A percentile compares a stretch with the other conserved stretches of the same genome.
Conservation (phyloP, 2,329 filamentous ascomycete species). For the Sclerotinia minor region DNA sequence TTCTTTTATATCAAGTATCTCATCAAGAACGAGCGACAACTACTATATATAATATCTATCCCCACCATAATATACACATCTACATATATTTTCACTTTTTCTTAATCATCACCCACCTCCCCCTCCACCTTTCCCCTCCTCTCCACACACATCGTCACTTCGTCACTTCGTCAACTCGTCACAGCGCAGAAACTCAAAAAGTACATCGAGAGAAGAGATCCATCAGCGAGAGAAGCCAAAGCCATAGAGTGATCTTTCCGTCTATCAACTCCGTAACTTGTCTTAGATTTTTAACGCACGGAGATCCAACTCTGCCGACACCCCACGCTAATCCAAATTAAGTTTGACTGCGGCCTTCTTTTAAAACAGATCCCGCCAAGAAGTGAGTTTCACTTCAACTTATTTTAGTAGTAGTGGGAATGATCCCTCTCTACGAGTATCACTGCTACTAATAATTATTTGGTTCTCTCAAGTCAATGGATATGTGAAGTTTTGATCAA, state of each 20-base stretch:
- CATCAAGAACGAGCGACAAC: not conserved
- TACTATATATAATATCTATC: not conserved
- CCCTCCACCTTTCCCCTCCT: not conserved
- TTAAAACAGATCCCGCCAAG: constrained; percentile 14
- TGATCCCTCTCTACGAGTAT: not conserved
- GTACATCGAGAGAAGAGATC: not conserved
- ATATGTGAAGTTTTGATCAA: constrained; percentile 11
- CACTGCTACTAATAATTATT: not conserved
- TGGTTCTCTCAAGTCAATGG: not conserved
- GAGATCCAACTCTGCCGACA: constrained; percentile 7
- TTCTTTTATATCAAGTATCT: not conserved
- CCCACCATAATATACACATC: not conserved
- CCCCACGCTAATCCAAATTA: not conserved
- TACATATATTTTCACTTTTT: not conserved
- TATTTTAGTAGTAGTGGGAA: constrained; percentile 5
- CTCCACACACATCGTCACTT: no score
- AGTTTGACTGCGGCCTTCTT: not conserved
- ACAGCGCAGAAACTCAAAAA: not conserved
- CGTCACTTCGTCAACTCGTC: not conserved
- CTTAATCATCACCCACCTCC: not conserved
- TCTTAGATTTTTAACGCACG: not conserved
- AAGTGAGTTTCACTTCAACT: constrained; percentile 16
- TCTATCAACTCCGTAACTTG: not conserved
- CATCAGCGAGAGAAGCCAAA: not conserved
- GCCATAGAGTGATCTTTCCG: constrained; percentile 4